Evolutionary conservation across 176 grass and related monocot genomes (phyloP).

Genomic region (Ampelocalamus luodianensis): DNA sequence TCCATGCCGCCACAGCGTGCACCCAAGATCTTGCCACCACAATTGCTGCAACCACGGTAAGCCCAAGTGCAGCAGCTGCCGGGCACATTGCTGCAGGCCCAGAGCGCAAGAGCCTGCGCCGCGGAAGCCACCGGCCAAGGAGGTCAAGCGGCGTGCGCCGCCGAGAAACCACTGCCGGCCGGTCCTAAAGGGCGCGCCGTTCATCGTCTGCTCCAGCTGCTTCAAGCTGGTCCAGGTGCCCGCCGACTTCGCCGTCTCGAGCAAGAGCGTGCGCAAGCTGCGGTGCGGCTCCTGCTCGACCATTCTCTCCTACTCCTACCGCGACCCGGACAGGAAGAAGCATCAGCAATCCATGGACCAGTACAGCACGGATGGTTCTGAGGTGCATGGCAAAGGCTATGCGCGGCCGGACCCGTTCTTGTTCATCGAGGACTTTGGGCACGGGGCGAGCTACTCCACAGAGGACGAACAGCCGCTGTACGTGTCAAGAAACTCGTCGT

Average conservation of each 20-base stretch:
- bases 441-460: slow-evolving; percentile 57
- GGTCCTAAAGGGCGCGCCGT: slow-evolving; percentile 81
- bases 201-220: slow-evolving; percentile 86
- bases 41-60: slow-evolving; percentile 38
- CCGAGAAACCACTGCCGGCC: slow-evolving; percentile 72
- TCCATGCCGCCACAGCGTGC: neutral
- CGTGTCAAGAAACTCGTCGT: slow-evolving; percentile 67
- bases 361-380: slow-evolving; percentile 1
- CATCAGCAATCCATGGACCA: neutral
- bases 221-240: slow-evolving; percentile 76
- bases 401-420: slow-evolving; percentile 47
- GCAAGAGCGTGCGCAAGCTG: slow-evolving; percentile 60
- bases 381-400: slow-evolving; percentile 2
- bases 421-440: slow-evolving; percentile 52
- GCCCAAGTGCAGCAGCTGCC: slow-evolving; percentile 44
- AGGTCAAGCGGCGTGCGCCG: slow-evolving; percentile 25
- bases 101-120: neutral
- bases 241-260: slow-evolving; percentile 60
- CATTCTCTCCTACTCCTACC: slow-evolving; percentile 75
- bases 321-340: slow-evolving; percentile 54
- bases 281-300: slow-evolving; percentile 73
- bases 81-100: slow-evolving; percentile 38
- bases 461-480: slow-evolving; percentile 60
- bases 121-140: slow-evolving; percentile 22
- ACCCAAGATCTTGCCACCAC: slow-evolving; percentile 7